These are phyloP conservation scores for Salisapilia sapeloensis DNA, from an alignment of 352 stramenopile genomes.

Conservation along the genomic window DNA sequence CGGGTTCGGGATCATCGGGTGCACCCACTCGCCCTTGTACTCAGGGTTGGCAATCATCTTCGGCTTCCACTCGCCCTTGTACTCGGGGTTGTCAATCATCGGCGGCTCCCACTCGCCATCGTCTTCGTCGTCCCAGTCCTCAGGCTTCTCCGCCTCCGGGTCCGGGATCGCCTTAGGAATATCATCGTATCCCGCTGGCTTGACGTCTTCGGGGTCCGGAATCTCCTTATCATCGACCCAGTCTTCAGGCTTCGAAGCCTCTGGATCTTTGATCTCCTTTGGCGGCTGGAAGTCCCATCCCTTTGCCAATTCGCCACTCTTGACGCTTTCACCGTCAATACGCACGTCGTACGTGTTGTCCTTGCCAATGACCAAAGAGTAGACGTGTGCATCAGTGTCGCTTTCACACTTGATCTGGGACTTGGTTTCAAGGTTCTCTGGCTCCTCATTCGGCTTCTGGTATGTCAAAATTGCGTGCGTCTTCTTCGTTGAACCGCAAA, in stretches of 20 bases:
- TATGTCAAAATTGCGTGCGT: conserved; percentile 99
- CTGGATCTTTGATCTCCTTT: conserved; percentile 96
- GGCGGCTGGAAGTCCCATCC: conserved; percentile 92
- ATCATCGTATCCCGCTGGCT: conserved; percentile 95
- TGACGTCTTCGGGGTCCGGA: conserved; percentile 87
- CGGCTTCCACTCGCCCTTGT: conserved; percentile 97
- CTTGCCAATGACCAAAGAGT: conserved; percentile 93
- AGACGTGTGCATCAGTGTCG: conserved; percentile 89
- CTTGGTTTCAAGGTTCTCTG: conserved; percentile 84
- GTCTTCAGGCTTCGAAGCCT: conserved; percentile 92
- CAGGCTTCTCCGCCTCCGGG: conserved; percentile 91
- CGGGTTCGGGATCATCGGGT: conserved; percentile 94
- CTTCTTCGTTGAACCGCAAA: conserved; percentile 93
- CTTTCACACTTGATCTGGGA: conserved; percentile 59
- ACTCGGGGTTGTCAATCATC: conserved; percentile 93
- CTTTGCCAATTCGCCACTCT: conserved; percentile 83
- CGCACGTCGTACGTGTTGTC: conserved; percentile 96
- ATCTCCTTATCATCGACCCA: conserved; percentile 96
- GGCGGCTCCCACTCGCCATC: conserved; percentile 96
- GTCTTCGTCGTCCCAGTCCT: conserved; percentile 98
- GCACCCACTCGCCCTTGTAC: conserved; percentile 97
- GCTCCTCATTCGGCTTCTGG: conserved; percentile 88
- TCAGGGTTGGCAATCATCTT: conserved; percentile 97
- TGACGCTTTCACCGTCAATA: conserved; percentile 93
- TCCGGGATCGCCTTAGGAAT: conserved; percentile 93